Evolutionary conservation across 2,329 filamentous ascomycete species (phyloP).

Genomic region (Chrysoporthe cubensis): DNA sequence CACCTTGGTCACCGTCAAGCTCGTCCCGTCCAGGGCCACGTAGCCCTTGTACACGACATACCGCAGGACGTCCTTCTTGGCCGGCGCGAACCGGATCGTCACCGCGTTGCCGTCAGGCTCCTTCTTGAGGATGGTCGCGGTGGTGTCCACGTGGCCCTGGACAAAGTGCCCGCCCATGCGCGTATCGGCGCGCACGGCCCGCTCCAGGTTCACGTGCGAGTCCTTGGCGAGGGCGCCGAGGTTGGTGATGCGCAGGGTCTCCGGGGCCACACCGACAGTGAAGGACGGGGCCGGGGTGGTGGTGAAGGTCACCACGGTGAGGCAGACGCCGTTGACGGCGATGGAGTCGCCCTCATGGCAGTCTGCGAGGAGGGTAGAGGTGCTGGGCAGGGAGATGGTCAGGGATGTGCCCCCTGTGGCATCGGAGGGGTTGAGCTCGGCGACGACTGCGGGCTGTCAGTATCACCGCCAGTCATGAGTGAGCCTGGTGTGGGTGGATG

Average conservation of each 20-base stretch:
- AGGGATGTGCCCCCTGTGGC: constrained; percentile 86
- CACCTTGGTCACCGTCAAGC: constrained; percentile 87
- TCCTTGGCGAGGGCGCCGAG: constrained; percentile 72
- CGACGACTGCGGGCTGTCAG: constrained; percentile 66
- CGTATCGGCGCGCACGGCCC: constrained; percentile 86
- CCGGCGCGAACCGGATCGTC: constrained; percentile 81
- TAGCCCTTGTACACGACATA: constrained; percentile 98
- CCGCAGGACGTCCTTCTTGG: constrained; percentile 69
- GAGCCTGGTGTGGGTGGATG: constrained; percentile 1
- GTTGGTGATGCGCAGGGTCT: constrained; percentile 94
- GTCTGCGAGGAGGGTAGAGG: constrained; percentile 78
- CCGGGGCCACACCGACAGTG: constrained; percentile 91
- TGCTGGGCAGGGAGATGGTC: constrained; percentile 73
- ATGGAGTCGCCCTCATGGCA: constrained; percentile 91
- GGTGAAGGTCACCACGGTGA: constrained; percentile 74
- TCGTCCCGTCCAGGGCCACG: constrained; percentile 91
- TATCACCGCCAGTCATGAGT: constrained; percentile 19
- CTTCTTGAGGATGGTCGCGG: constrained; percentile 73
- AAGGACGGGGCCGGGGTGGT: constrained; percentile 56
- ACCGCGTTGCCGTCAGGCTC: constrained; percentile 87
- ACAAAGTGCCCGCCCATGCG: constrained; percentile 99
- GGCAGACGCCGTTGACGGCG: constrained; percentile 90
- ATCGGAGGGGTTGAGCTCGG: constrained; percentile 79
- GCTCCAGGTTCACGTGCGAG: constrained; percentile 86
- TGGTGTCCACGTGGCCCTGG: constrained; percentile 94